A percentile compares a stretch with the other conserved stretches of the same genome.
Evolutionary conservation across 345 rosid species (phyloP).

Genomic region (Capsella bursapastoris): DNA sequence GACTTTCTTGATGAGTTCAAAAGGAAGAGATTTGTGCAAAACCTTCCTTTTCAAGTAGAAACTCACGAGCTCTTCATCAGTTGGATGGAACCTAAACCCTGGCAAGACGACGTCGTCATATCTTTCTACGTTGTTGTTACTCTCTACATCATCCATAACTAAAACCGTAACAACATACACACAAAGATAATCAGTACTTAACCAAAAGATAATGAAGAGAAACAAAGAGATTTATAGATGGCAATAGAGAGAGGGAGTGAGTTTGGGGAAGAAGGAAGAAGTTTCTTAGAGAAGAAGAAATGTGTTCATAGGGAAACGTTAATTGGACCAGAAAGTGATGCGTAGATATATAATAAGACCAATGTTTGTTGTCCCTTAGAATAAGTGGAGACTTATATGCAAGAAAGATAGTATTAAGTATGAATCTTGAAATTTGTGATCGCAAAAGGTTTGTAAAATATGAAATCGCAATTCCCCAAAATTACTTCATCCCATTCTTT

Average conservation of each 20-base stretch:
- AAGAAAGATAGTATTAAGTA: slow-evolving; percentile 33
- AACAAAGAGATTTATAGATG: slow-evolving; percentile 27
- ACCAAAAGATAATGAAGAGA: slow-evolving; percentile 27
- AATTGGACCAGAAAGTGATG: slow-evolving; percentile 48
- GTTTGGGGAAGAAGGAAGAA: slow-evolving; percentile 13
- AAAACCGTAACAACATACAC: slow-evolving; percentile 31
- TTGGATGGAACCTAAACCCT: slow-evolving; percentile 94
- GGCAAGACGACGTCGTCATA: slow-evolving; percentile 80
- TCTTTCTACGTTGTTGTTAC: slow-evolving; percentile 56
- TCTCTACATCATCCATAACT: slow-evolving; percentile 49
- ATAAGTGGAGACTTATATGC: slow-evolving; percentile 24
- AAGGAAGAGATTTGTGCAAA: slow-evolving; percentile 62
- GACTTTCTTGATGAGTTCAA: slow-evolving; percentile 89
- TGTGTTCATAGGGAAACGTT: slow-evolving; percentile 40
- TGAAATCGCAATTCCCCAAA: not conserved
- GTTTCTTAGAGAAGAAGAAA: slow-evolving; percentile 43
- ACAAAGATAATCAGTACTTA: not conserved
- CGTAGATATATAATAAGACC: slow-evolving; percentile 31
- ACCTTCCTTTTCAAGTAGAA: slow-evolving; percentile 76
- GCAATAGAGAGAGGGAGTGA: not conserved
- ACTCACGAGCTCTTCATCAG: slow-evolving; percentile 95
- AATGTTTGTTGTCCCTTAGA: slow-evolving; percentile 28
- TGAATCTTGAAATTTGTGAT: slow-evolving; percentile 8
- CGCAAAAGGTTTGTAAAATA: not conserved
- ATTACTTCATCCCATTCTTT: not conserved